Evolutionary conservation across 2,329 filamentous ascomycete species (phyloP).

Genomic region (Stenocarpella maydis): DNA sequence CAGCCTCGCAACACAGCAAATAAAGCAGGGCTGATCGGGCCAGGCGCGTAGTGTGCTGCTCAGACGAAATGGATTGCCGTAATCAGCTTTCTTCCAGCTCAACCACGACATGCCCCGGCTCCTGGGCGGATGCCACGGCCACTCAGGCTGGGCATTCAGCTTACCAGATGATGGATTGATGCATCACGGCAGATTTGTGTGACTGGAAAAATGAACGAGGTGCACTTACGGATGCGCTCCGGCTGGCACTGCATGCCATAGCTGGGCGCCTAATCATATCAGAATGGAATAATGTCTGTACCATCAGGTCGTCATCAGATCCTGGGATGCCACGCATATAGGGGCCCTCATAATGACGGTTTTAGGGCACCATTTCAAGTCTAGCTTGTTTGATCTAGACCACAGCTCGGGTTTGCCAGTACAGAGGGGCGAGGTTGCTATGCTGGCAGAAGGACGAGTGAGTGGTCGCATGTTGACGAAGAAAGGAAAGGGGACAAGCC

Average conservation of each 20-base stretch:
- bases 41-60: not conserved
- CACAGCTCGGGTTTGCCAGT: constrained; percentile 62
- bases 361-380: constrained; percentile 58
- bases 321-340: constrained; percentile 66
- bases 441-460: constrained; percentile 49
- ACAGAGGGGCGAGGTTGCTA: constrained; percentile 46
- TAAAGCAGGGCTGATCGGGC: not conserved
- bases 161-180: constrained; percentile 35
- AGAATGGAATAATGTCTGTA: constrained; percentile 19
- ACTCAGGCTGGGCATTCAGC: constrained; percentile 35
- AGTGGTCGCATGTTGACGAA: constrained; percentile 44
- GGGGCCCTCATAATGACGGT: constrained; percentile 75
- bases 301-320: constrained; percentile 72
- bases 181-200: constrained; percentile 28
- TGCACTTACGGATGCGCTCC: constrained; percentile 34
- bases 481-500: constrained; percentile 27
- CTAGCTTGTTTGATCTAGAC: constrained; percentile 61
- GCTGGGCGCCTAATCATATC: not conserved
- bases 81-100: constrained; percentile 32
- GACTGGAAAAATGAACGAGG: not conserved
- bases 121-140: not conserved
- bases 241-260: not conserved
- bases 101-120: constrained; percentile 27
- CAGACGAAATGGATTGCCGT: constrained; percentile 29
- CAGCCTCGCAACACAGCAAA: constrained; percentile 30